Evolutionary conservation across 768 basidiomycete genomes (phyloP).

Genomic region (Amanita jacksonii): DNA sequence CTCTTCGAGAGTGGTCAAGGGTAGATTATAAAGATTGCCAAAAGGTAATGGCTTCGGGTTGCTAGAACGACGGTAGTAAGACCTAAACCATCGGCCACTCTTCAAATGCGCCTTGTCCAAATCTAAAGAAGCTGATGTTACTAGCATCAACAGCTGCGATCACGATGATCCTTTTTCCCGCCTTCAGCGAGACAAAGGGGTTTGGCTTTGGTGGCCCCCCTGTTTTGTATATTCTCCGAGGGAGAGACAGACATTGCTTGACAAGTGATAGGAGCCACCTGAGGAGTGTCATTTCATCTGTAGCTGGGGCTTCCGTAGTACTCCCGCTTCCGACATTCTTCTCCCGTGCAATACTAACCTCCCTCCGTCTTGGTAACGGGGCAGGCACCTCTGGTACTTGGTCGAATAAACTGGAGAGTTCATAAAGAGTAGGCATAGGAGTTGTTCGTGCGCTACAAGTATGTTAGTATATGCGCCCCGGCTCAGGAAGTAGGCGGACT

Average conservation of each 20-base stretch:
- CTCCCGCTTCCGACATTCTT: too few relatives aligned
- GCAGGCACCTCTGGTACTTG: constrained; percentile 59
- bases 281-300: too few relatives aligned
- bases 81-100: constrained; percentile 72
- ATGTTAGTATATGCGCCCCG: neutral
- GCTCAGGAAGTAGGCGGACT: constrained; percentile 39
- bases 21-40: too few relatives aligned
- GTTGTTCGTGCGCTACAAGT: constrained; percentile 66
- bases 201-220: constrained; percentile 34
- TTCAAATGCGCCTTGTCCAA: constrained; percentile 77
- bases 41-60: too few relatives aligned
- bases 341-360: neutral
- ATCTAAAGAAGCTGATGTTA: constrained; percentile 80
- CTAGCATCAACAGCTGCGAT: constrained; percentile 87
- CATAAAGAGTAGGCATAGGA: constrained; percentile 70
- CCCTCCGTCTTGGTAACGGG: constrained; percentile 31
- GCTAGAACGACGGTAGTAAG: too few relatives aligned
- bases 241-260: constrained; percentile 13
- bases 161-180: constrained; percentile 74
- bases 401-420: constrained; percentile 66
- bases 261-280: neutral
- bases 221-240: constrained; percentile 9
- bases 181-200: constrained; percentile 74
- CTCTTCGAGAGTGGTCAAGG: too few relatives aligned
- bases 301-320: too few relatives aligned